A percentile compares a stretch with the other conserved stretches of the same genome.
These are phyloP conservation scores for Kluyveromyces nonfermentans DNA, from an alignment of 805 yeast genomes.

Conservation along the genomic window DNA sequence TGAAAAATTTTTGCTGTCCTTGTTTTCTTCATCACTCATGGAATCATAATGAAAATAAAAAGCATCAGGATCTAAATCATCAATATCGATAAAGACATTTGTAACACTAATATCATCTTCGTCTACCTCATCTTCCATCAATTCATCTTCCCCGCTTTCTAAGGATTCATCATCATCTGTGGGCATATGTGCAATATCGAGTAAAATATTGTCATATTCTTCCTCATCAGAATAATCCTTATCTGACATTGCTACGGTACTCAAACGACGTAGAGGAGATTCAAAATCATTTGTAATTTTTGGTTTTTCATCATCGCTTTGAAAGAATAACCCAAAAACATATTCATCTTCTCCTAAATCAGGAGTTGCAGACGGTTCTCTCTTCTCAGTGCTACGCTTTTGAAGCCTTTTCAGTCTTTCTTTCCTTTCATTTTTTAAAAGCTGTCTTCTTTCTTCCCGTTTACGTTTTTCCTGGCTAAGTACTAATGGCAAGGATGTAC, in stretches of 20 bases:
- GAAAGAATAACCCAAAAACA: conserved; percentile 27
- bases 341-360: conserved; percentile 30
- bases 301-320: conserved; percentile 22
- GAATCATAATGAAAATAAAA: conserved; percentile 33
- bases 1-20: conserved; percentile 7
- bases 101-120: conserved; percentile 33
- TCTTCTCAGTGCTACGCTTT: conserved; percentile 17
- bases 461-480: conserved; percentile 23
- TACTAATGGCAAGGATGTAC: conserved; percentile 27
- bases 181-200: conserved; percentile 28
- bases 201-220: conserved; percentile 27
- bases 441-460: conserved; percentile 21
- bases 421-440: conserved; percentile 21
- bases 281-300: conserved; percentile 12
- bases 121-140: conserved; percentile 23
- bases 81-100: conserved; percentile 31
- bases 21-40: conserved; percentile 20
- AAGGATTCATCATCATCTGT: conserved; percentile 23
- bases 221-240: conserved; percentile 24
- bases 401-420: conserved; percentile 20
- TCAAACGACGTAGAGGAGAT: conserved; percentile 18
- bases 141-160: conserved; percentile 21
- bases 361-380: conserved; percentile 33
- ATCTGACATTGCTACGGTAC: conserved; percentile 12
- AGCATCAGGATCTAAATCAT: conserved; percentile 31